A percentile compares a stretch with the other conserved stretches of the same genome.
Conservation (phyloP, 495 filamentous ascomycete genomes). For the Elasticomyces elasticus region DNA sequence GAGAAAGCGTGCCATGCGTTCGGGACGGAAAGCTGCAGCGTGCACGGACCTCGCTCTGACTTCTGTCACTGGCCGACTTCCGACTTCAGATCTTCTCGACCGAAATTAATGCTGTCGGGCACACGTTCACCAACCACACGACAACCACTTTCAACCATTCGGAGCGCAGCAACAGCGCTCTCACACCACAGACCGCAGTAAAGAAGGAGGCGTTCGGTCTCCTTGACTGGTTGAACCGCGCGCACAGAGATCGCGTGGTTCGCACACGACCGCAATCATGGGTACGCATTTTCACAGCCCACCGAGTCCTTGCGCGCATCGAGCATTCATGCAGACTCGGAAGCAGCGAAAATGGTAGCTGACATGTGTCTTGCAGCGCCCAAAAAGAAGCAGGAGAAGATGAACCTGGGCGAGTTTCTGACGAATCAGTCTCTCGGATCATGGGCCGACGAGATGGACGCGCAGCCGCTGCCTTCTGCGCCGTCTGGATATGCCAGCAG, state of each 20-base stretch:
- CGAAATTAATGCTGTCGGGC: background rate
- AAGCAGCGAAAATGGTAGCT: slow-evolving; percentile 9
- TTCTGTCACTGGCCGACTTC: background rate
- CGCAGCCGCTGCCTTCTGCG: slow-evolving; percentile 14
- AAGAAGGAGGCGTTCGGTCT: slow-evolving; percentile 5
- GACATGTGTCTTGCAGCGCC: slow-evolving; percentile 51
- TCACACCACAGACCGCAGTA: background rate
- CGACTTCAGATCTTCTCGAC: background rate
- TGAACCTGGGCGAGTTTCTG: slow-evolving; percentile 88
- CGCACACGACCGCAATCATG: slow-evolving; percentile 31
- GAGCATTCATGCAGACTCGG: too few species aligned
- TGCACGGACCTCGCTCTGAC: background rate
- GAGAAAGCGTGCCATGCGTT: too few species aligned
- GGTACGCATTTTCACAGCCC: slow-evolving; percentile 21
- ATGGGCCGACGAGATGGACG: slow-evolving; percentile 96
- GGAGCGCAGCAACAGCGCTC: background rate
- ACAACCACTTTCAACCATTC: background rate
- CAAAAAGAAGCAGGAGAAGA: slow-evolving; percentile 73
- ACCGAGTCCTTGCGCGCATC: background rate
- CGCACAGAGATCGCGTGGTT: slow-evolving; percentile 14
- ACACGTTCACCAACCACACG: background rate
- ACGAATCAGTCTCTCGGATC: slow-evolving; percentile 76
- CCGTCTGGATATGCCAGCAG: slow-evolving; percentile 7
- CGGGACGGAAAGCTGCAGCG: background rate
- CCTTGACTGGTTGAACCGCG: background rate